Conservation (phyloP, 768 basidiomycete genomes). For the Leccinum arenicola region DNA sequence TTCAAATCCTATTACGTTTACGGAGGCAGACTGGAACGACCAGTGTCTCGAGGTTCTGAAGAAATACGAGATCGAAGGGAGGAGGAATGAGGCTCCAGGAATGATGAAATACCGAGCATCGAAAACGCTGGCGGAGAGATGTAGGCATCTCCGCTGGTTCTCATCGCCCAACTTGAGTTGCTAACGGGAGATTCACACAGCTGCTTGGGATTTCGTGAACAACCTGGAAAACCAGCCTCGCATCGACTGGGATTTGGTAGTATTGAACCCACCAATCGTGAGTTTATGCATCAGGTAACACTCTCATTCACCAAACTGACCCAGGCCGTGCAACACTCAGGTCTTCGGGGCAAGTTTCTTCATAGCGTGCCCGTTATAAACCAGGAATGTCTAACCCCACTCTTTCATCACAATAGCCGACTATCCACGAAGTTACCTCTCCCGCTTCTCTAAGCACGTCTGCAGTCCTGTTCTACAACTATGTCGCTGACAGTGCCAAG, state of each 20-base stretch:
- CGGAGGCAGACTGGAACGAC: constrained; percentile 45
- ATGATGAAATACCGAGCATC: constrained; percentile 52
- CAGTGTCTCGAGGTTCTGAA: constrained; percentile 36
- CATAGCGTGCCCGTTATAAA: too few species aligned
- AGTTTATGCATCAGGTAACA: constrained; percentile 3
- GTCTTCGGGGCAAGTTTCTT: too few species aligned
- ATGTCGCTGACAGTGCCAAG: too few species aligned
- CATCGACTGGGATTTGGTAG: too few species aligned
- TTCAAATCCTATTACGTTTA: constrained; percentile 32
- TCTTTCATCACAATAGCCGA: neutral
- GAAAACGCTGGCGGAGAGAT: constrained; percentile 64
- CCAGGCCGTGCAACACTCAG: constrained; percentile 22
- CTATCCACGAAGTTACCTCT: too few species aligned
- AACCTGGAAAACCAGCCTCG: constrained; percentile 24
- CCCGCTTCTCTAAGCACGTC: too few species aligned
- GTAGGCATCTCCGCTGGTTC: too few species aligned
- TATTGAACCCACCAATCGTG: constrained; percentile 34
- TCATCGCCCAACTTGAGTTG: too few species aligned
- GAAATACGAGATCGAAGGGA: constrained; percentile 47
- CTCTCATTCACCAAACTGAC: neutral
- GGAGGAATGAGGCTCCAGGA: constrained; percentile 33
- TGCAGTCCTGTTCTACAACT: too few species aligned
- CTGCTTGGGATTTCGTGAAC: constrained; percentile 30
- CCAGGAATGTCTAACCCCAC: neutral
- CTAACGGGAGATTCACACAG: too few species aligned